phyloP scores from a whole-genome alignment of 768 basidiomycete species.

The Amanita jacksonii region DNA sequence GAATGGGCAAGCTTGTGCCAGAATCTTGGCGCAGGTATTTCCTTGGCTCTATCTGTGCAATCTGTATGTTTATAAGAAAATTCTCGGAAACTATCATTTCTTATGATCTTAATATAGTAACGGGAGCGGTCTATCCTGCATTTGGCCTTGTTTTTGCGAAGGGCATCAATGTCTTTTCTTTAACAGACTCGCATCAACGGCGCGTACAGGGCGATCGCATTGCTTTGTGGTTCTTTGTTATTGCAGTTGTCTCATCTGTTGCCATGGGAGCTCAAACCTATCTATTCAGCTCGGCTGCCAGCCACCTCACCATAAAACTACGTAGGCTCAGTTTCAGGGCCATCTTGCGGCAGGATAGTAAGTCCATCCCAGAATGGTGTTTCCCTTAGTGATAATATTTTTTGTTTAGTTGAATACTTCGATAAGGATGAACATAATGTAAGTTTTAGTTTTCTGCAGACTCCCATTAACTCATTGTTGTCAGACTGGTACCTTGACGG shows the following conservation, averaged over 20 bases:
- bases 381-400: constrained; percentile 9
- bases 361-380: constrained; percentile 19
- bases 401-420: constrained; percentile 64
- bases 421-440: constrained; percentile 80
- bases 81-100: constrained; percentile 5
- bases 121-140: constrained; percentile 63
- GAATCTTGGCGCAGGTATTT: constrained; percentile 51
- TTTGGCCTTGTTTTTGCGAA: constrained; percentile 66
- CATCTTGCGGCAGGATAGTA: constrained; percentile 81
- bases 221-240: constrained; percentile 74
- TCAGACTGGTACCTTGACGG: constrained; percentile 69
- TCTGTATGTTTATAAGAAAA: constrained; percentile 23
- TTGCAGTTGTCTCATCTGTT: constrained; percentile 57
- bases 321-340: constrained; percentile 68
- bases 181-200: constrained; percentile 26
- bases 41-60: constrained; percentile 46
- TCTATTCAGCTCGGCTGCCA: constrained; percentile 58
- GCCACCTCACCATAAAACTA: constrained; percentile 59
- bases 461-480: constrained; percentile 9
- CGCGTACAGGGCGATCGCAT: constrained; percentile 57
- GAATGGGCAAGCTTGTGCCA: constrained; percentile 58
- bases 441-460: constrained; percentile 17
- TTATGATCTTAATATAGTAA: constrained; percentile 23
- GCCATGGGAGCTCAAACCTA: constrained; percentile 63
- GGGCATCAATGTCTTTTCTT: constrained; percentile 50